Evolutionary conservation across 768 basidiomycete species (phyloP), one percentile per base, ranked within the genome.

Genomic region (Psilocybe sp.): DNA sequence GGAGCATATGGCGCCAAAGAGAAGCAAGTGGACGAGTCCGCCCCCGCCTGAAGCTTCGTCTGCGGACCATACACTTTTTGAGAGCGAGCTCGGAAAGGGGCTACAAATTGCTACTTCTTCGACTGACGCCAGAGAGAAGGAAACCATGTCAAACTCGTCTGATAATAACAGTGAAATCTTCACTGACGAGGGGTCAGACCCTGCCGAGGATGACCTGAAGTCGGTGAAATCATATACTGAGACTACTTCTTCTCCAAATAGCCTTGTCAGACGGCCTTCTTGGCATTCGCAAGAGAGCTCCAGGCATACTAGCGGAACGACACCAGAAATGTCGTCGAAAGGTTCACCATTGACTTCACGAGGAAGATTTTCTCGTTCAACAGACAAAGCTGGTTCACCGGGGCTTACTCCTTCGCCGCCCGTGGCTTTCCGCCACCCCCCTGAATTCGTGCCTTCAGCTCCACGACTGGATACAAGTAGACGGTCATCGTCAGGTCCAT

Each of bases 21-120:
- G 89, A 28, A 73, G 79, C 31, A 86, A 87, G 65, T 92, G 89
- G 90, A 92, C 89, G 2, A 90, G 87, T 56, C 89, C 89, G 8
- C 89, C 90, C 19, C 87, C 89, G 3, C 80, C 84, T 1, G 87
- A 86, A 58, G 90, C 89, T 1, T 74, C 89, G 0, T 73, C 79
- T 9, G 77, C 76, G 18, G 87, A 80, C 56, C 87, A 81, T 41
- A 75, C 77, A 2, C 68, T 82, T 15, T 92, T 88, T 58, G 84
- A 89, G 61, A 78, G 74, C 51, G 75, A 83, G 44, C 74, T 92
- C 11, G 89, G 80, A 16, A 74, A 78, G 44, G 75, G 85, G 0
- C 68, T 92, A 15, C 81, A 80, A 39, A 68, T 90, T 10, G 89
- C 87, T 11, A 91, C 89, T 1, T 72, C 80, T 15, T 75, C 84